Base-by-base conservation (phyloP, 192 early-diverging fungal species). In the Backusella psychrophila region DNA sequence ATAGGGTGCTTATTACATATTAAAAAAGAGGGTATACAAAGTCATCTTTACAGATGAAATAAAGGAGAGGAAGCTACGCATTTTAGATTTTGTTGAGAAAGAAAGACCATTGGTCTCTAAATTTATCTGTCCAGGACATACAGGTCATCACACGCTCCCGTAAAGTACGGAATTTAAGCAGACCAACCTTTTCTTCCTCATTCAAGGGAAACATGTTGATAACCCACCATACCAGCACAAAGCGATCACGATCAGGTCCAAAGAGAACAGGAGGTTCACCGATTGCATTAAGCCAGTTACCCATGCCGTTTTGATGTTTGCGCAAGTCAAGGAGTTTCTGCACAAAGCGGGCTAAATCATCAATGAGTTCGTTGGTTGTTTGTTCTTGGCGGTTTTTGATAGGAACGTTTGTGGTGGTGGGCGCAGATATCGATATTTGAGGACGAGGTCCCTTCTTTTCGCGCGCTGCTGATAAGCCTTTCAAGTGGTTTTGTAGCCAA, bases 191-290 rank as follows among this genome's bases (percentile, higher is more conserved):
- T 41, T 87, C 86, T 33, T 78, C 65, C 38, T 77, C 73, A 31
- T 77, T 77, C 11, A 89, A 75, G 7, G 89, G 87, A 29, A 90
- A 67, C 46, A 89, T 81, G 4, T 85, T 81, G 34, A 84, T 85
- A 0, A 87, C 70, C 87, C 89, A 90, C 75, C 82, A 90, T 7
- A 80, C 83, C 3, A 79, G 21, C 4, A 76, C 46, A 21, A 76
- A 67, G 7, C 67, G 42, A 31, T 76, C 75, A 31, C 75, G 66
- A 0, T 39, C 12, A 15, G 75, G 46, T 19, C 75, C 75, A 39
- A 46, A 26, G 12, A 38, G 38, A 4, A 41, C 52, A 82, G 79
- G 72, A 79, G 83, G 38, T 76, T 79, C 23, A 71, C 74, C 83
- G 71, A 80, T 1, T 73, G 84, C 39, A 76, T 72, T 4, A 66